These are phyloP conservation scores for Myxozyma neotropica DNA, from an alignment of 805 yeast species.

Conservation along the genomic window DNA sequence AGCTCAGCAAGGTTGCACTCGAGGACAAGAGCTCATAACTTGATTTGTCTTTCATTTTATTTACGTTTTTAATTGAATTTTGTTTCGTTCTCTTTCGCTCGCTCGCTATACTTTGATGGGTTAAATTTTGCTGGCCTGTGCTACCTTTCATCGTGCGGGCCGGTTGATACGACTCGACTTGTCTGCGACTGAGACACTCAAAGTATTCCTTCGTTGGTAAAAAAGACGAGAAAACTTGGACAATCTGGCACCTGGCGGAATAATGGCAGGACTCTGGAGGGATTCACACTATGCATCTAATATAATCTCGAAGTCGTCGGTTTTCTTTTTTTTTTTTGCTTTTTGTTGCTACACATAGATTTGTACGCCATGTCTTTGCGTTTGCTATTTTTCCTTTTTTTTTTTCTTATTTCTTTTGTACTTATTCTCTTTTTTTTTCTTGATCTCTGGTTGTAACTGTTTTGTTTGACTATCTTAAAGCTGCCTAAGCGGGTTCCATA, in stretches of 20 bases:
- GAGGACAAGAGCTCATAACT: conserved; percentile 18
- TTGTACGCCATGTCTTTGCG: background rate
- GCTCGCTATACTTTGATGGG: too few species aligned
- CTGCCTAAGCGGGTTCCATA: background rate
- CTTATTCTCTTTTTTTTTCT: background rate
- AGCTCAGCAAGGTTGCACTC: conserved; percentile 26
- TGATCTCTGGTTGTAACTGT: too few species aligned
- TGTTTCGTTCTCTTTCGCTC: too few species aligned
- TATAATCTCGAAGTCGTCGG: background rate
- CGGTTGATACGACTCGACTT: too few species aligned
- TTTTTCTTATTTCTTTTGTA: background rate
- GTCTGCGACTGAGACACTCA: conserved; percentile 1
- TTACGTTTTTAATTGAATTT: background rate
- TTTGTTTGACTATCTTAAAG: background rate
- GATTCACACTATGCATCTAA: too few species aligned
- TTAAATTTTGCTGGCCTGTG: background rate
- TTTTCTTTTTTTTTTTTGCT: background rate
- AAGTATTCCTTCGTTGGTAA: background rate
- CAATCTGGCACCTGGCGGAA: too few species aligned
- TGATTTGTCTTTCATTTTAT: background rate
- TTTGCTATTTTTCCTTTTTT: too few species aligned
- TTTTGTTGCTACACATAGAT: background rate
- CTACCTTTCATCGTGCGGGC: too few species aligned
- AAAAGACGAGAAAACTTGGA: too few species aligned
- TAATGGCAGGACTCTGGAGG: too few species aligned